Conservation (phyloP, 352 stramenopile species). For the Phytophthora megakarya region DNA sequence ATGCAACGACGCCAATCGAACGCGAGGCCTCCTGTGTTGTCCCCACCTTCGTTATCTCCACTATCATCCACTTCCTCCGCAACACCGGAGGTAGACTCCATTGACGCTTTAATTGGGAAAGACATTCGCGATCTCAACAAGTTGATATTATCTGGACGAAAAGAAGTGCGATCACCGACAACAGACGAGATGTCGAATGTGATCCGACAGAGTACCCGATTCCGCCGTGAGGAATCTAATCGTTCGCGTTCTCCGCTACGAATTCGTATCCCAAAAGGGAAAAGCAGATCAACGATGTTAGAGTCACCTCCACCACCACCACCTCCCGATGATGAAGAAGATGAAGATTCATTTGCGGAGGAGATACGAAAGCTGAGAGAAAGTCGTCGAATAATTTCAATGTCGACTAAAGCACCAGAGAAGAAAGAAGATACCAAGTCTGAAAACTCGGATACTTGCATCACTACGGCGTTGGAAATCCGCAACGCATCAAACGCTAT, state of each 20-base stretch:
- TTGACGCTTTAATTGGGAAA: conserved; percentile 53
- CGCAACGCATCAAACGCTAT: conserved; percentile 49
- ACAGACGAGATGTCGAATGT: conserved; percentile 36
- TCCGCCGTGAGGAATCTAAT: conserved; percentile 19
- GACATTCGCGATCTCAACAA: conserved; percentile 51
- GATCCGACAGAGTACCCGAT: conserved; percentile 45
- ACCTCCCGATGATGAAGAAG: conserved; percentile 21
- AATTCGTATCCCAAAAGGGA: conserved; percentile 8
- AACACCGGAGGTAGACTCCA: conserved; percentile 36
- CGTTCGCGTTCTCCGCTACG: conserved; percentile 5
- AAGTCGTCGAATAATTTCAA: conserved; percentile 16
- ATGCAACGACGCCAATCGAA: conserved; percentile 4
- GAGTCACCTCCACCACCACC: conserved; percentile 26
- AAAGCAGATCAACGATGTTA: background rate
- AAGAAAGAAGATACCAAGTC: conserved; percentile 12
- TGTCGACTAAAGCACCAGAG: conserved; percentile 17
- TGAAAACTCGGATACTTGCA: conserved; percentile 13
- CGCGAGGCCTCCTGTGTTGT: conserved; percentile 10
- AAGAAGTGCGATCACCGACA: conserved; percentile 25
- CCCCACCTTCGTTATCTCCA: conserved; percentile 34
- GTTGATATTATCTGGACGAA: conserved; percentile 36
- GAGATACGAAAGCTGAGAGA: conserved; percentile 43
- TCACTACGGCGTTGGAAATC: conserved; percentile 23
- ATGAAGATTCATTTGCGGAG: conserved; percentile 56
- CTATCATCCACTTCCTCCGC: conserved; percentile 26